These are phyloP conservation scores for Kwoniella sp. DNA, from an alignment of 768 basidiomycete genomes.

Conservation along the genomic window DNA sequence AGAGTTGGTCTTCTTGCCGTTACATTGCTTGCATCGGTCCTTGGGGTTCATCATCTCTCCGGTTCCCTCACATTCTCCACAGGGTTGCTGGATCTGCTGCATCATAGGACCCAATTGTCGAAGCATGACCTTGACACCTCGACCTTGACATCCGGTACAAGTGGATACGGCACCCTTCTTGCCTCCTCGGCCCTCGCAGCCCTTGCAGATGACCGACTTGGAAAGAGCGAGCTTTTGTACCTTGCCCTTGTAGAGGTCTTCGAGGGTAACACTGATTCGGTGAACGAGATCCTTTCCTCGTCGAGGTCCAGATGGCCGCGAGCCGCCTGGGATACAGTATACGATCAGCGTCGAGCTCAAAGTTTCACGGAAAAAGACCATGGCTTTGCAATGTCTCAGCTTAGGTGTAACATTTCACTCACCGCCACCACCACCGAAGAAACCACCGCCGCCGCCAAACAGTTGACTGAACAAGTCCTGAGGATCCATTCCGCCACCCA, in stretches of 20 bases:
- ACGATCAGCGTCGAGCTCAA: not conserved
- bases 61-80: constrained; percentile 88
- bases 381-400: too few relatives aligned
- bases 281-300: constrained; percentile 98
- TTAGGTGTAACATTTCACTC: constrained; percentile 42
- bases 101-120: constrained; percentile 99
- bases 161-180: constrained; percentile 90
- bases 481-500: constrained; percentile 73
- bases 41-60: constrained; percentile 93
- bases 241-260: constrained; percentile 98
- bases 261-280: constrained; percentile 91
- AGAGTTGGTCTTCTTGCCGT: constrained; percentile 85
- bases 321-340: constrained; percentile 8
- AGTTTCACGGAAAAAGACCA: too few relatives aligned
- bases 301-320: constrained; percentile 60
- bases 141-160: constrained; percentile 78
- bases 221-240: constrained; percentile 96
- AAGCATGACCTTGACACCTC: constrained; percentile 84
- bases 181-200: constrained; percentile 94
- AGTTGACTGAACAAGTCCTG: constrained; percentile 98
- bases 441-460: constrained; percentile 63
- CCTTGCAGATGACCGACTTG: constrained; percentile 87
- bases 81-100: constrained; percentile 94
- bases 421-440: constrained; percentile 64
- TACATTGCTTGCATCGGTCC: constrained; percentile 88